A percentile compares a stretch with the other conserved stretches of the same genome.
Evolutionary conservation across 768 basidiomycete species (phyloP).

Genomic region (Russula ochroleuca): DNA sequence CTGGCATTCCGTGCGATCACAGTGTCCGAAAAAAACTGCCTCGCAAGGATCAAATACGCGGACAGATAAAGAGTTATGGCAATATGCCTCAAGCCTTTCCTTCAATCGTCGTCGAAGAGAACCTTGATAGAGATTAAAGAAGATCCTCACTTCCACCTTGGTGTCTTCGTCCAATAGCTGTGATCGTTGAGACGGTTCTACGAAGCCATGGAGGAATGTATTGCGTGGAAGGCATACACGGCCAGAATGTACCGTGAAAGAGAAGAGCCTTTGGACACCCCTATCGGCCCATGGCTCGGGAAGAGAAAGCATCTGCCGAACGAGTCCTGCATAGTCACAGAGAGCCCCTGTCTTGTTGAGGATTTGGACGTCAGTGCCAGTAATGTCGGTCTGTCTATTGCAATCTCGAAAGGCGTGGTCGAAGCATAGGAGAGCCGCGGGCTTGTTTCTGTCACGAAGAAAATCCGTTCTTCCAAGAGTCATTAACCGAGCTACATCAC

Average conservation of each 20-base stretch:
- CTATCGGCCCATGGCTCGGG: slow-evolving; percentile 2
- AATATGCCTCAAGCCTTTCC: slow-evolving; percentile 6
- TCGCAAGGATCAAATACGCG: slow-evolving; percentile 25
- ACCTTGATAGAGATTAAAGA: slow-evolving; percentile 6
- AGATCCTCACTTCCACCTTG: slow-evolving; percentile 1
- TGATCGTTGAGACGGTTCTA: background rate
- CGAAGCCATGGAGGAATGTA: slow-evolving; percentile 11
- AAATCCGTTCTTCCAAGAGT: background rate
- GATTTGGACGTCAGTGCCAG: slow-evolving; percentile 1
- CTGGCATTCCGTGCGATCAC: slow-evolving; percentile 13
- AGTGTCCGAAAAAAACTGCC: background rate
- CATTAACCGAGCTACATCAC: background rate
- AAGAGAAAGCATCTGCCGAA: background rate
- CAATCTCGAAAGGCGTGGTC: slow-evolving; percentile 15
- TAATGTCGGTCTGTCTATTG: background rate
- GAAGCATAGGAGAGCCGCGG: slow-evolving; percentile 23
- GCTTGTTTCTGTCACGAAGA: background rate
- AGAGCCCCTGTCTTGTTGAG: background rate
- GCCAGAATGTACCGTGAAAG: slow-evolving; percentile 9
- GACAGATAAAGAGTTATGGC: slow-evolving; percentile 5
- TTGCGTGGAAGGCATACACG: slow-evolving; percentile 12
- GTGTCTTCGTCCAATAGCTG: background rate
- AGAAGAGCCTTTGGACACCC: slow-evolving; percentile 8
- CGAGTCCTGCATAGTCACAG: slow-evolving; percentile 7
- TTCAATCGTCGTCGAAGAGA: slow-evolving; percentile 13